phyloP scores from a whole-genome alignment of 768 basidiomycete species.

The Leccinum disarticulatum region DNA sequence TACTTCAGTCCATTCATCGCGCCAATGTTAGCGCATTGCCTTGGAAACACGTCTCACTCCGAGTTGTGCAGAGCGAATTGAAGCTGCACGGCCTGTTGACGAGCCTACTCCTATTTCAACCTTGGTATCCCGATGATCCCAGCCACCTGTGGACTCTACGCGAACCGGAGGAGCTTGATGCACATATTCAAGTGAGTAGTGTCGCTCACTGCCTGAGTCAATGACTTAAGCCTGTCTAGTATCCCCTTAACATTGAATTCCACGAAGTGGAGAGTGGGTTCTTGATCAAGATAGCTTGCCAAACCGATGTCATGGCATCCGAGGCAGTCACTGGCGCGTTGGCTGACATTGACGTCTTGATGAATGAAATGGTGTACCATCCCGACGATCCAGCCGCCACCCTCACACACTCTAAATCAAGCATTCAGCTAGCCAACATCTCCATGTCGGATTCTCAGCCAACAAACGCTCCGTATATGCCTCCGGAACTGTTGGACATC shows the following conservation, averaged over 20 bases:
- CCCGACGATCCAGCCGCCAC: conserved; percentile 16
- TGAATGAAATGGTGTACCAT: conserved; percentile 21
- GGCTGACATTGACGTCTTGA: conserved; percentile 17
- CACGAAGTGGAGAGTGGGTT: conserved; percentile 33
- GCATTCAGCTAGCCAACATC: not conserved
- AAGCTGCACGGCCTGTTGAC: conserved; percentile 37
- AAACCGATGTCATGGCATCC: conserved; percentile 28
- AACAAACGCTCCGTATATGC: conserved; percentile 1
- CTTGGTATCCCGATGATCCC: conserved; percentile 8
- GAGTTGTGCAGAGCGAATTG: conserved; percentile 39
- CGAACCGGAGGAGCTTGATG: conserved; percentile 13
- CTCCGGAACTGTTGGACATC: conserved; percentile 8
- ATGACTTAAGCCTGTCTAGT: conserved; percentile 29
- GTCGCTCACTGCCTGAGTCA: not conserved
- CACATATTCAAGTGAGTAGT: conserved; percentile 32
- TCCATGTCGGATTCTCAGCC: not conserved
- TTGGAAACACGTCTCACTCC: conserved; percentile 48
- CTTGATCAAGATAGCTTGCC: conserved; percentile 37
- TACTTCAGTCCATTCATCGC: conserved; percentile 39
- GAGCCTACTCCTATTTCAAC: conserved; percentile 47
- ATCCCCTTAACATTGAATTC: conserved; percentile 45
- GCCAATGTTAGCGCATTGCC: conserved; percentile 39
- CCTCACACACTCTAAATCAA: not conserved
- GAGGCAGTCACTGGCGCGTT: conserved; percentile 20
- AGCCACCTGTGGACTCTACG: conserved; percentile 25